Base-by-base conservation (phyloP, 1,139 yeast genomes). In the Yamadazyma buinensis region DNA sequence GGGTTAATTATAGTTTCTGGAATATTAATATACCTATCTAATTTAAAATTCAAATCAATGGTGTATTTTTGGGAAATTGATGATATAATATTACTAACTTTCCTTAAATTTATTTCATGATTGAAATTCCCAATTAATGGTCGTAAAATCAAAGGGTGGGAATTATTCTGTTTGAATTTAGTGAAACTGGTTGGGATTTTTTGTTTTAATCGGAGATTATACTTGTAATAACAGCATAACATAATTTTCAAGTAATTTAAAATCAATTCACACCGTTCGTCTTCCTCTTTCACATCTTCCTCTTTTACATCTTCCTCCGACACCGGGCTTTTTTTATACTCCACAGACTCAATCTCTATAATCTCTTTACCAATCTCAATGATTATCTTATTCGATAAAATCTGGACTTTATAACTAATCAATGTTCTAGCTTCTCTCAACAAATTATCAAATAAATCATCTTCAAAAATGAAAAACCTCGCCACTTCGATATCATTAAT, bases 401-500 rank as follows among this genome's bases (percentile, higher is more conserved):
- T 75, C 17, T 73, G 69, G 3, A 86, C 94, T 38, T 84, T 81
- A 47, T 81, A 79, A 25, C 88, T 77, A n/a, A 84, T 70, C 41
- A 90, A 62, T 7, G 72, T 55, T 30, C 82, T 72, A 0, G 95
- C 88, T 56, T 90, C 97, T 42, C 82, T 74, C 22, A 81, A 72
- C 40, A 90, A 60, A 47, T 82, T 87, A 52, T 77, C 75, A 47
- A 76, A 78, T 32, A 84, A 64, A 52, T 90, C 97, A 48, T 86
- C 94, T 51, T 90, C 97, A 61, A 90, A 90, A 7, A 90, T 64
- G 41, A 80, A 77, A 44, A 73, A 80, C 34, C 96, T 66, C 0
- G 86, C 80, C 41, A 63, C 74, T 45, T 73, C 72, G 19, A 83
- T 79, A 19, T 69, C 72, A 42, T 67, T 65, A n/a, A 75, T 67